Base-by-base conservation (phyloP, 805 yeast species). In the Suhomyces emberorum region DNA sequence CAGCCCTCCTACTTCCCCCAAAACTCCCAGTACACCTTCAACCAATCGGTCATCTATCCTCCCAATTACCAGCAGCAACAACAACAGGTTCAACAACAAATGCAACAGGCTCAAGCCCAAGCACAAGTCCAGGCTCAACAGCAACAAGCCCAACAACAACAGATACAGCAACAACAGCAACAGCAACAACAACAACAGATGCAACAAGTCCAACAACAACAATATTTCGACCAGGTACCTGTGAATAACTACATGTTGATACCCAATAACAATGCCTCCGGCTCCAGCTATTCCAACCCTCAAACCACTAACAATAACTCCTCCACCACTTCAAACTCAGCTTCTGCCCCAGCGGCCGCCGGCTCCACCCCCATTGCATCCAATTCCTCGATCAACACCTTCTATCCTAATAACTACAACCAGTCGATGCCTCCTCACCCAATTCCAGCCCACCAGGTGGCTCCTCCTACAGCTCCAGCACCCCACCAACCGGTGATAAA, bases 191-290 rank as follows among this genome's bases (percentile, higher is more conserved):
- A 35, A 30, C 37, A 35, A 17, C 34, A 24, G 17, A 39, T 35
- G 21, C 30, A 23, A 19, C 34, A 28, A 19, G 30, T 23, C 12
- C 39, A 32, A 14, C 30, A 23, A 19, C 40, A 37, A 17, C 41
- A 33, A 31, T 33, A 34, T 34, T 43, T 35, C 27, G 49, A 42
- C 16, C 23, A 41, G 14, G 38, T 42, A n/a, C 54, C 55, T 3
- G 43, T 49, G 15, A 50, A 48, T 30, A 54, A 51, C 35, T 54
- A 54, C 37, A 37, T 54, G 22, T 34, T 55, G 37, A 48, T 55
- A 9, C 57, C 54, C 32, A 44, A 36, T 30, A 32, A 20, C 29
- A 24, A 32, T 9, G 25, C 27, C 15, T n/a, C n/a, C n/a, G 22
- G 22, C 22, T 9, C 7, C 7, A 7, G 8, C 7, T 7, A 9